Evolutionary conservation across 83 land plant genomes (phyloP).

Genomic region (Isoetes engelmannii): DNA sequence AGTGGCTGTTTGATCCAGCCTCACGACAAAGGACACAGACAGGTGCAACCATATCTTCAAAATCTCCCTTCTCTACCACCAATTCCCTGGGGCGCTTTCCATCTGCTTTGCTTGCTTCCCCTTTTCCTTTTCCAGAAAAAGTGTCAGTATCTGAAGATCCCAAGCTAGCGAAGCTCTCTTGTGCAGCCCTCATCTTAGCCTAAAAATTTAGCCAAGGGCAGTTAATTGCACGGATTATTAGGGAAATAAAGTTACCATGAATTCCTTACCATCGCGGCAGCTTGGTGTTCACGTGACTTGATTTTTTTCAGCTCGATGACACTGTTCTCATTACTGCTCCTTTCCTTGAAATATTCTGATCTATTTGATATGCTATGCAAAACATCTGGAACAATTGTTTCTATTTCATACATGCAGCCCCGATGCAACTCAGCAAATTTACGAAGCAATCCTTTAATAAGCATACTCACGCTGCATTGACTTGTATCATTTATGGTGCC

Average conservation of each 20-base stretch:
- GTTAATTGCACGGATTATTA: no score
- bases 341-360: constrained; percentile 1
- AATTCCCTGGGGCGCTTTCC: constrained; percentile 13
- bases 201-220: constrained; percentile 15
- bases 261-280: no score
- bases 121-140: constrained; percentile 13
- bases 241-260: no score
- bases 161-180: constrained; percentile 64
- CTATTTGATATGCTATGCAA: constrained; percentile 24
- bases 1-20: constrained; percentile 45
- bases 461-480: constrained; percentile 43
- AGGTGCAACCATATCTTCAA: constrained; percentile 22
- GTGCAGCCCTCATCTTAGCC: constrained; percentile 94
- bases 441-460: constrained; percentile 48
- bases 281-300: no score
- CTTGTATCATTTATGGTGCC: constrained; percentile 34
- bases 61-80: constrained; percentile 17
- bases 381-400: constrained; percentile 62
- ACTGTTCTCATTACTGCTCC: constrained; percentile 5
- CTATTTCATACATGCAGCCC: constrained; percentile 52
- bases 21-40: constrained; percentile 85
- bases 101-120: constrained; percentile 1
- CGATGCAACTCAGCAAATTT: constrained; percentile 61
- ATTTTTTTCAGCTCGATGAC: background rate
- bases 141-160: constrained; percentile 26